phyloP scores from a whole-genome alignment of 2,329 filamentous ascomycete species.

The Nigrograna mackinnonii region DNA sequence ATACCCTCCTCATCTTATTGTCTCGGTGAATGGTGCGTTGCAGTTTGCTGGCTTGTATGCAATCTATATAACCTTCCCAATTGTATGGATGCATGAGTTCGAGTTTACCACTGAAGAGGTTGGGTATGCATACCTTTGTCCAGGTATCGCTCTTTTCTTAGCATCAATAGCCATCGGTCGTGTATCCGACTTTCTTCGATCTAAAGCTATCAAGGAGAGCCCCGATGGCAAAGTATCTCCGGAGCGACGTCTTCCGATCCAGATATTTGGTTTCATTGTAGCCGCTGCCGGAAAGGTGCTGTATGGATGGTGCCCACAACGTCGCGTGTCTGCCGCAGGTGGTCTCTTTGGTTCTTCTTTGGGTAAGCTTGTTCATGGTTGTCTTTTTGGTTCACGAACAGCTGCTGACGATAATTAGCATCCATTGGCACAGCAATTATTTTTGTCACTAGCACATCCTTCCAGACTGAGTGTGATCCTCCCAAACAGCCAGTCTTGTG shows the following conservation, averaged over 20 bases:
- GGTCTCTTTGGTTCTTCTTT: slow-evolving; percentile 33
- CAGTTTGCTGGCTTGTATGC: slow-evolving; percentile 15
- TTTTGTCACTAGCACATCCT: slow-evolving; percentile 43
- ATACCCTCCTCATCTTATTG: slow-evolving; percentile 11
- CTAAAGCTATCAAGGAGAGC: slow-evolving; percentile 9
- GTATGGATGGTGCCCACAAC: slow-evolving; percentile 42
- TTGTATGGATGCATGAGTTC: slow-evolving; percentile 22
- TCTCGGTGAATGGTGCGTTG: slow-evolving; percentile 10
- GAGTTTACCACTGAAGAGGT: slow-evolving; percentile 31
- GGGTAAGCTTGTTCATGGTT: slow-evolving; percentile 8
- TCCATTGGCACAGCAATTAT: slow-evolving; percentile 44
- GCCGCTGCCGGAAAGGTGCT: slow-evolving; percentile 34
- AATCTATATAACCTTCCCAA: slow-evolving; percentile 13
- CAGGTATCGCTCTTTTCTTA: slow-evolving; percentile 19
- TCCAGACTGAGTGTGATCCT: slow-evolving; percentile 40
- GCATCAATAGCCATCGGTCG: slow-evolving; percentile 37
- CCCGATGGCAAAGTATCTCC: slow-evolving; percentile 23
- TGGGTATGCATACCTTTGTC: slow-evolving; percentile 34
- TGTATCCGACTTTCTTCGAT: slow-evolving; percentile 34
- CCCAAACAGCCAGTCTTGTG: slow-evolving; percentile 40
- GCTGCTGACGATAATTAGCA: slow-evolving; percentile 14
- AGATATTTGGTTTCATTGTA: slow-evolving; percentile 40
- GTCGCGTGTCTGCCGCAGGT: slow-evolving; percentile 28
- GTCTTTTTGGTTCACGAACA: not conserved
- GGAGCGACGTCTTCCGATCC: slow-evolving; percentile 38